phyloP scores from a whole-genome alignment of 352 stramenopile species.

The Globisporangium echinulatum region DNA sequence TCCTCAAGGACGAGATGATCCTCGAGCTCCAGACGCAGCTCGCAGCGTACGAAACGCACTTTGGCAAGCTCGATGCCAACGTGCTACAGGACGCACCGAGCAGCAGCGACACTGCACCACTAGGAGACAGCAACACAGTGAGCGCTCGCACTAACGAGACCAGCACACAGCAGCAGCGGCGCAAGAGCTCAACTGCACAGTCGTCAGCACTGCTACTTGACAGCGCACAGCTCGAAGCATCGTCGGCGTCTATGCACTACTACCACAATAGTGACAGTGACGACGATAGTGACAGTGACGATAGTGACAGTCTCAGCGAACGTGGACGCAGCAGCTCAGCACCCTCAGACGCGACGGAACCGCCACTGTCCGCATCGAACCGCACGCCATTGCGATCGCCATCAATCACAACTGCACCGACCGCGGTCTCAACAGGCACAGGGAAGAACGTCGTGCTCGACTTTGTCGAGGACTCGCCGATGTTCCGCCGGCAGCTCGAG shows the following conservation, averaged over 20 bases:
- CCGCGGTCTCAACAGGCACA: constrained; percentile 24
- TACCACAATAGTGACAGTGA: background rate
- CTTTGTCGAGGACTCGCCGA: constrained; percentile 83
- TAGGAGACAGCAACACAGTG: constrained; percentile 13
- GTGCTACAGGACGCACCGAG: constrained; percentile 19
- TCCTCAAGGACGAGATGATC: constrained; percentile 84
- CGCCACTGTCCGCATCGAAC: background rate
- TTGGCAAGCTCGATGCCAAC: constrained; percentile 35
- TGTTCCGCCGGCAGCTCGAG: constrained; percentile 78
- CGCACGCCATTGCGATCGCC: too few species aligned
- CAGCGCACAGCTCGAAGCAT: background rate
- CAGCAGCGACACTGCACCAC: background rate
- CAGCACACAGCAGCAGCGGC: background rate
- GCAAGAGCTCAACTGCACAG: background rate
- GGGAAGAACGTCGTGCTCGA: constrained; percentile 81
- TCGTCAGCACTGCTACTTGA: too few species aligned
- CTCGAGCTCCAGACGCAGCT: constrained; percentile 66
- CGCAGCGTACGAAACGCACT: constrained; percentile 46
- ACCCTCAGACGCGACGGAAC: background rate
- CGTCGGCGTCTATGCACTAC: background rate
- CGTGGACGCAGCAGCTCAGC: too few species aligned
- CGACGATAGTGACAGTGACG: background rate
- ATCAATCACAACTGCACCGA: constrained; percentile 1
- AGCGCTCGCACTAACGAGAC: constrained; percentile 9
- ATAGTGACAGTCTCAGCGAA: background rate